Evolutionary conservation across 2,329 filamentous ascomycete genomes (phyloP), one percentile per base, ranked within the genome.

Genomic region (Juglanconis juglandina): DNA sequence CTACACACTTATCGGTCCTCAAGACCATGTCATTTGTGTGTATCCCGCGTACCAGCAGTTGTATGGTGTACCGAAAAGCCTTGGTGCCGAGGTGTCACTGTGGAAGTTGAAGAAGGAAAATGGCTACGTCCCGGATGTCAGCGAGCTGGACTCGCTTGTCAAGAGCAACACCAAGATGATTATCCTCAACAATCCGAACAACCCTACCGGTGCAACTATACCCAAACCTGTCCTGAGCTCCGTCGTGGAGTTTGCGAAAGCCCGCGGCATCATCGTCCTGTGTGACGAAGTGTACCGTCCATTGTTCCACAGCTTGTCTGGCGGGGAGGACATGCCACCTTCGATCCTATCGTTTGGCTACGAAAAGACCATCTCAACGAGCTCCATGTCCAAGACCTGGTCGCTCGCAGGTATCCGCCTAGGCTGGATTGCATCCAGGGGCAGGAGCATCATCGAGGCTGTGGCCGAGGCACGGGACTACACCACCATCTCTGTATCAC

Each of bases 21-120:
- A 87, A 1, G 91, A 96, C 69, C 92, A 96, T 79, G 89, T 94
- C 51, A 83, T 96, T 61, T 95, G 90, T 68, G 89, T 95, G 60
- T 91, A 92, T 70, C 92, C 92, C 11, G 94, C 91, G 1, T 96
- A 95, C 68, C 90, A 95, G 71, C 91, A 95, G 68, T 81, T 96
- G 1, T 95, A 94, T 69, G 79, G 86, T 9, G 84, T 96, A 1
- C 91, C 92, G 0, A 79, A 81, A 65, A 88, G 86, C 42, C 76
- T 96, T 5, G 91, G 92, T 0, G 91, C 90, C 1, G 84, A 91
- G 61, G 89, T 96, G 14, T 86, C 87, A 47, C 72, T 94, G 10
- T 96, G 92, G 92, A 86, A 84, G 69, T 79, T 91, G 8, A 81
- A 80, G 53, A 79, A 83, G 44, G 78, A 85, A 30, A 81, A 90